A percentile compares a stretch with the other conserved stretches of the same genome.
phyloP scores from a whole-genome alignment of 441 rosid genomes.

The Corymbia calophylla region DNA sequence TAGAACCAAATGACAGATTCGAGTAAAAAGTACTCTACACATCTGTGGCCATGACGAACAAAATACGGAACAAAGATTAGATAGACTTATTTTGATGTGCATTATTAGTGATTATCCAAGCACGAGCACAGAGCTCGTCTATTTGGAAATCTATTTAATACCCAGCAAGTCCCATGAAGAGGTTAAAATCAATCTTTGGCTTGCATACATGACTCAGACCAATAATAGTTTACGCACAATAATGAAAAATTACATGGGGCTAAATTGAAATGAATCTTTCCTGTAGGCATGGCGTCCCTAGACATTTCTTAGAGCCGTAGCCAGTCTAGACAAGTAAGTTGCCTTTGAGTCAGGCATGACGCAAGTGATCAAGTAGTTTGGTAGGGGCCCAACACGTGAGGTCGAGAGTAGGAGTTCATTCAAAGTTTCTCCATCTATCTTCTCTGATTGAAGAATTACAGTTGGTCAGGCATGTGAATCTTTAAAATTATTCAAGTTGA shows the following conservation, averaged over 20 bases:
- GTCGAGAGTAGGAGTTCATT: neutral
- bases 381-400: neutral
- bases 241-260: neutral
- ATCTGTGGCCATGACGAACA: neutral
- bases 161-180: rapidly evolving
- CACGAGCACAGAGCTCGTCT: neutral
- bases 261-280: neutral
- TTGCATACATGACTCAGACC: neutral
- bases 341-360: neutral
- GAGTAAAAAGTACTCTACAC: neutral
- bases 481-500: neutral
- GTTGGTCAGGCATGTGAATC: neutral
- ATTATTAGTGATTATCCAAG: neutral
- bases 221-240: neutral
- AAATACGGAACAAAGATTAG: neutral
- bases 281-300: neutral
- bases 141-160: neutral
- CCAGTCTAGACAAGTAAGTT: neutral
- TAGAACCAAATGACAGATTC: neutral
- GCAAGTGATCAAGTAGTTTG: neutral
- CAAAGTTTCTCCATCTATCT: neutral
- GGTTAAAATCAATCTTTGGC: neutral
- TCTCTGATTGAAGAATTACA: neutral
- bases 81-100: neutral
- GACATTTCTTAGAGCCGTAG: neutral